phyloP scores from a whole-genome alignment of 805 yeast genomes.

The Lipomyces chichibuensis region DNA sequence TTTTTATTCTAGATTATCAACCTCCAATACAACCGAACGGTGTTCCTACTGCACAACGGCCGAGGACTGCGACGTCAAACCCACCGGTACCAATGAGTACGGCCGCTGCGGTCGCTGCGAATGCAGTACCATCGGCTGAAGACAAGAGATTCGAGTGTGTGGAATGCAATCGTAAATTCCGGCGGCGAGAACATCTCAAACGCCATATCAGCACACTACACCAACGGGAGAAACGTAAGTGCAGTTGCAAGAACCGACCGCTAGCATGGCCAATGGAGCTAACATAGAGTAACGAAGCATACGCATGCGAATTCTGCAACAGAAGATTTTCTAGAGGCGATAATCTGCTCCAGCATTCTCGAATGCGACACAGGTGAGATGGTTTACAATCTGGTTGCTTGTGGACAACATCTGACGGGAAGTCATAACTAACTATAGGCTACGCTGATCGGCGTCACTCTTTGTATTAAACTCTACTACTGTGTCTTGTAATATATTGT shows the following conservation, averaged over 20 bases:
- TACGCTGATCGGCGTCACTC: background rate
- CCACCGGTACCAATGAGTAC: background rate
- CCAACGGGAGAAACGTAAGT: constrained; percentile 60
- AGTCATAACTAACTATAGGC: background rate
- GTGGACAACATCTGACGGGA: background rate
- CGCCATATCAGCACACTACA: constrained; percentile 75
- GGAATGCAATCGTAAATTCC: constrained; percentile 65
- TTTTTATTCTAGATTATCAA: constrained; percentile 12
- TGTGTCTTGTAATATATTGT: background rate
- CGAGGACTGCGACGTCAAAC: background rate
- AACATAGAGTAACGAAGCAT: constrained; percentile 43
- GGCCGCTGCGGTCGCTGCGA: constrained; percentile 5
- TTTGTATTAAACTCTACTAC: background rate
- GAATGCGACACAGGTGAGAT: constrained; percentile 50
- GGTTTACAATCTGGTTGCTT: background rate
- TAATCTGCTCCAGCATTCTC: constrained; percentile 67
- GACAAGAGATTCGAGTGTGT: constrained; percentile 56
- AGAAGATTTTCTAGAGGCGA: constrained; percentile 70
- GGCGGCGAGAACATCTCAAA: constrained; percentile 76
- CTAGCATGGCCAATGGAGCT: background rate
- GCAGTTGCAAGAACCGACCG: background rate
- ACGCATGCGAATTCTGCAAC: constrained; percentile 61
- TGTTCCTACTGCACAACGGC: background rate
- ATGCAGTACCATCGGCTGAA: constrained; percentile 11
- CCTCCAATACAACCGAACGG: constrained; percentile 13